phyloP scores from a whole-genome alignment of 176 grass and related monocot species.

The Pontederia paniculata region DNA sequence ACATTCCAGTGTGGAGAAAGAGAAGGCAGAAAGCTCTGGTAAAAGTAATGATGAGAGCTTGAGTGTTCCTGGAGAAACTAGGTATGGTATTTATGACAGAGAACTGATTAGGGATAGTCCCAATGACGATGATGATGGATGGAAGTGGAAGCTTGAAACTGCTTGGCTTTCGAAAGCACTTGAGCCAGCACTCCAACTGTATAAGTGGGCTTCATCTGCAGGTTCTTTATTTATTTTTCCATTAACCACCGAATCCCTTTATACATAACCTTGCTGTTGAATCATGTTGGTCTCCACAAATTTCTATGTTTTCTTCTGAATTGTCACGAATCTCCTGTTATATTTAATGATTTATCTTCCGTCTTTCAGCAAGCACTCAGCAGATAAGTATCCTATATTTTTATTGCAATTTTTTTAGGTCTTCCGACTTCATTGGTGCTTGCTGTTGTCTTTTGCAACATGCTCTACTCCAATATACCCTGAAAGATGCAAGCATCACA shows the following conservation, averaged over 20 bases:
- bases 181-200: conserved; percentile 67
- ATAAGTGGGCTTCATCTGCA: conserved; percentile 66
- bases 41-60: conserved; percentile 22
- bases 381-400: too few relatives aligned
- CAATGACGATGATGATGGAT: conserved; percentile 29
- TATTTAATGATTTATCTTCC: too few relatives aligned
- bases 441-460: too few relatives aligned
- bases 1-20: conserved; percentile 10
- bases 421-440: too few relatives aligned
- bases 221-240: conserved; percentile 9
- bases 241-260: neutral
- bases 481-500: too few relatives aligned
- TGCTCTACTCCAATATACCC: too few relatives aligned
- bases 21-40: conserved; percentile 14
- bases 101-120: conserved; percentile 22
- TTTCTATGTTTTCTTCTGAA: too few relatives aligned
- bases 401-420: too few relatives aligned
- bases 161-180: conserved; percentile 87
- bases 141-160: conserved; percentile 69
- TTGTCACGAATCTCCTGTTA: too few relatives aligned
- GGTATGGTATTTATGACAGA: conserved; percentile 1
- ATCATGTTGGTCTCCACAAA: too few relatives aligned
- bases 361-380: too few relatives aligned
- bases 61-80: conserved; percentile 12
- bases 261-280: neutral